Base-by-base conservation (phyloP, 805 yeast species). In the Yamadazyma scolyti region DNA sequence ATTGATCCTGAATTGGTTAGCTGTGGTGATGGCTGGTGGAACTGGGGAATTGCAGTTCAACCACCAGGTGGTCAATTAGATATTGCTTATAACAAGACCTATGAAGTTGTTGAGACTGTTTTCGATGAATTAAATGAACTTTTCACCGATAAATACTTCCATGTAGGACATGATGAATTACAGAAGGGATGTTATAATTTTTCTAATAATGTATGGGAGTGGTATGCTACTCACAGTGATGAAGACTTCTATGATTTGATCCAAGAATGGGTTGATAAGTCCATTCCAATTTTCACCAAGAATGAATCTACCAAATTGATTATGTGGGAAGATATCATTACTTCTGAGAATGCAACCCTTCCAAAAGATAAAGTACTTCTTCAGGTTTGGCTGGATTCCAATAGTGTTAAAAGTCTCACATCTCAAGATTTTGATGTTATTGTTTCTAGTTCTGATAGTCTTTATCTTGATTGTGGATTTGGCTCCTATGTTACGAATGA, bases 51-150 rank as follows among this genome's bases (percentile, higher is more conserved):
- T 14, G 62, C 68, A 4, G 54, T 46, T 10, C 65, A 61, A 42
- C 69, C 71, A 9, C 61, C 61, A 14, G 58, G 68, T 11, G 71
- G 71, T 6, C 70, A 65, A 39, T 44, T 65, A 23, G 64, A 64
- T 30, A 48, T 62, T 28, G 26, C 59, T 27, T 40, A 52, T 32
- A 41, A 55, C 21, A 39, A 45, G 2, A 54, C 67, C 3, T 61
- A 58, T 33, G 52, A 57, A 3, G 52, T 59, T 11, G 54, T 65
- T 5, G 36, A 41, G 20, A 47, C 50, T 12, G 58, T 65, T 6
- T 63, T 52, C 39, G 33, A 52, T 9, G 71, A 65, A 28, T 25
- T 65, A 7, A 42, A 50, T 11, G 35, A 28, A 2, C 31, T 61
- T 10, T 65, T 65, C 40, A 26, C 40, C 4, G 70, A 65, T 37